Evolutionary conservation across 257 asterid genomes (phyloP), one percentile per base, ranked within the genome.

Genomic region (Anisodus acutangulus): DNA sequence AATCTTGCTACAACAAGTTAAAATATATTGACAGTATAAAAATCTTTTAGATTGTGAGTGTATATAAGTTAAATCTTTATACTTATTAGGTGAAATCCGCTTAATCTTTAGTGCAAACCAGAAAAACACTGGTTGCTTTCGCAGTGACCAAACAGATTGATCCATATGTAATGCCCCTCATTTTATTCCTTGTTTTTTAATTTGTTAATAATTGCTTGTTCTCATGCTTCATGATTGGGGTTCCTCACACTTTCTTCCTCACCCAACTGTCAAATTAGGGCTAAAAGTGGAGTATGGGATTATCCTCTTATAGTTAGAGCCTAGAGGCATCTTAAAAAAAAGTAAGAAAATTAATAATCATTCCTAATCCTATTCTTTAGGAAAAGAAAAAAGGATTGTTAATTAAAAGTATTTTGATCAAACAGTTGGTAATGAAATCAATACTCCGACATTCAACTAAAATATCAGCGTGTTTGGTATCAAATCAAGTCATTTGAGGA

Each of bases 321-420:
- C 62, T 82, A 53, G 59, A 69, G 85, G 66, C 91, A 78, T 57
- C 94, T 88, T 90, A 84, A 43, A 80, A 54, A 72, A 90, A 91
- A 92, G 91, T 58, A 84, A 87, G 58, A 84, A 86, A 69, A n/a
- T 66, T 31, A n/a, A 79, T 82, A 43, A 88, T 92, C 63, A 89
- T 88, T 86, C 41, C 5, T 62, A 60, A 79, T 83, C 78, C 76
- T 19, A 76, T 85, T 49, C 62, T 78, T 69, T 71, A 16, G 22
- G 37, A 9, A 49, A 22, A 83, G 9, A 63, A 31, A n/a, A 43
- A 80, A 19, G 41, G 45, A 80, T 60, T 71, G 16, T 64, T 64
- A 26, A 31, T 78, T 78, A 59, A 26, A 49, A n/a, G 15, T 49
- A 31, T 7, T 13, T 64, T 81, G 26, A 80, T 74, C 63, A 60